Percentiles rank a stretch among this genome's conserved stretches.
These are phyloP conservation scores for Osmanthus fragrans DNA, from an alignment of 257 asterid genomes.

Conservation along the genomic window DNA sequence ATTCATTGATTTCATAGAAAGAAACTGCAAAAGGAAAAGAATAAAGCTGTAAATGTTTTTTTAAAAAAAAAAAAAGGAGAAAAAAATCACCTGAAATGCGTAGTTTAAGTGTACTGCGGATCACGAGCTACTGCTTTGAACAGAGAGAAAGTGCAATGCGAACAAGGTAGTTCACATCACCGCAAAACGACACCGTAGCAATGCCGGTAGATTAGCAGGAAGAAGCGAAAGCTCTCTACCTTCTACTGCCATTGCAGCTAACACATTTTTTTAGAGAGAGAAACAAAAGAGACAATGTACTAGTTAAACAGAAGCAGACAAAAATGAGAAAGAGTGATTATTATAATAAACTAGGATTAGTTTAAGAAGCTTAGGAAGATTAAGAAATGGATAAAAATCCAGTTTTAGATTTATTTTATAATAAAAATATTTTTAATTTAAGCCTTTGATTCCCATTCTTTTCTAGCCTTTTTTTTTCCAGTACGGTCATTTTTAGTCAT, in stretches of 20 bases:
- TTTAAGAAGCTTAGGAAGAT: background rate
- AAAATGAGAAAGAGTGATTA: background rate
- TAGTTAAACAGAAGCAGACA: constrained; percentile 21
- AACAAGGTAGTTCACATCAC: background rate
- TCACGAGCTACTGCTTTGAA: constrained; percentile 40
- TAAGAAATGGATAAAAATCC: background rate
- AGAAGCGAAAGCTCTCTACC: constrained; percentile 14
- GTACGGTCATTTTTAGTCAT: too few relatives aligned
- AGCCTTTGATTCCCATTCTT: too few relatives aligned
- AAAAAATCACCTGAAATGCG: constrained; percentile 43
- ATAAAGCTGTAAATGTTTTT: constrained; percentile 9
- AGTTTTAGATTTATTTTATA: too few relatives aligned
- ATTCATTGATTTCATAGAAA: constrained; percentile 28
- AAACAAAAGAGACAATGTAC: constrained; percentile 1
- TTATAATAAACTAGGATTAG: background rate
- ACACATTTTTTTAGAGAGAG: constrained; percentile 16
- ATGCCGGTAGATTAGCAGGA: constrained; percentile 14
- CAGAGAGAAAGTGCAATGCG: constrained; percentile 29
- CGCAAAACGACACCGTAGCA: constrained; percentile 31
- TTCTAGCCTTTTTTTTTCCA: too few relatives aligned
- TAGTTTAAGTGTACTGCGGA: constrained; percentile 31
- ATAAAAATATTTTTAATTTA: too few relatives aligned
- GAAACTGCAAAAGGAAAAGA: constrained; percentile 31
- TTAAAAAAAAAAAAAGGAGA: constrained; percentile 15
- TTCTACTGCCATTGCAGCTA: constrained; percentile 33